Evolutionary conservation across 768 basidiomycete genomes (phyloP).

Genomic region (Leccinellum albellum): DNA sequence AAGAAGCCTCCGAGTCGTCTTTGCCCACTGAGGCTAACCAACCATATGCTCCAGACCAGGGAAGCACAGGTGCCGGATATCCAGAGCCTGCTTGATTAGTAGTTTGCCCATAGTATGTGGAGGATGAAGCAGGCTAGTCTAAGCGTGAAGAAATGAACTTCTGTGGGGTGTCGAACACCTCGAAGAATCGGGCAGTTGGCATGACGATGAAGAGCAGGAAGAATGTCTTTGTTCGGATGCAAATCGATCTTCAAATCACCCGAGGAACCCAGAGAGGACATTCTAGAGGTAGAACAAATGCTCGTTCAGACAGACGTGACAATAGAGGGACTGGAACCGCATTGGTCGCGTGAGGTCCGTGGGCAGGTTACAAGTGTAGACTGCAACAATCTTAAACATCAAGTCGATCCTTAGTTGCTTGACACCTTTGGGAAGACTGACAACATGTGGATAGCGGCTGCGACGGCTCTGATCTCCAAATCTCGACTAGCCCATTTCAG

Average conservation of each 20-base stretch:
- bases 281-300: constrained; percentile 73
- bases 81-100: constrained; percentile 79
- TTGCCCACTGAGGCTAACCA: constrained; percentile 78
- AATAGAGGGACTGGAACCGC: constrained; percentile 85
- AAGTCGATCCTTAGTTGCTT: constrained; percentile 77
- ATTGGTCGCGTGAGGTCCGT: constrained; percentile 77
- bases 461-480: constrained; percentile 62
- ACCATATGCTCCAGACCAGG: constrained; percentile 55
- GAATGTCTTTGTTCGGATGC: constrained; percentile 70
- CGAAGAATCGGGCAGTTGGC: constrained; percentile 91
- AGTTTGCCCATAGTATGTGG: constrained; percentile 74
- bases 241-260: constrained; percentile 69
- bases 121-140: constrained; percentile 83
- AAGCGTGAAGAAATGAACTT: constrained; percentile 90
- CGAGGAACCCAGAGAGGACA: constrained; percentile 77
- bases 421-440: constrained; percentile 74
- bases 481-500: constrained; percentile 73
- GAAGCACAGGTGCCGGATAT: constrained; percentile 82
- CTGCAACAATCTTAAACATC: constrained; percentile 79
- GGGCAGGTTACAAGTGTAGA: constrained; percentile 76
- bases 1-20: constrained; percentile 76
- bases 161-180: constrained; percentile 79
- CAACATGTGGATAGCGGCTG: constrained; percentile 60
- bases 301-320: constrained; percentile 72
- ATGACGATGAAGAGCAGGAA: constrained; percentile 83